A percentile compares a stretch with the other conserved stretches of the same genome.
These are phyloP conservation scores for Obba rivulosa DNA, from an alignment of 768 basidiomycete genomes.

Conservation along the genomic window DNA sequence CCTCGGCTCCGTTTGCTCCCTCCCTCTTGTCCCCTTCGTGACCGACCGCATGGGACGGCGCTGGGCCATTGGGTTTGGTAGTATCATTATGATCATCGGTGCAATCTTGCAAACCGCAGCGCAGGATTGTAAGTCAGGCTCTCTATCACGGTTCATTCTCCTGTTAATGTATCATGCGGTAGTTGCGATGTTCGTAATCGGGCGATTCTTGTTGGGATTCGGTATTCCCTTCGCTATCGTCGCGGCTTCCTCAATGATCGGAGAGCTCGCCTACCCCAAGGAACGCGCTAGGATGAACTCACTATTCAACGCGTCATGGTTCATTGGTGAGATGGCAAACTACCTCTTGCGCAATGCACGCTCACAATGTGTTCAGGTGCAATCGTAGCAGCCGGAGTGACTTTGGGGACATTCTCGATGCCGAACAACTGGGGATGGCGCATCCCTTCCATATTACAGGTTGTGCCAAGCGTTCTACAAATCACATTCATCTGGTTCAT, in stretches of 20 bases:
- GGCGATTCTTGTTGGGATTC: conserved; percentile 51
- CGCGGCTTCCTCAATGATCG: conserved; percentile 61
- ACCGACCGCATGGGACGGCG: conserved; percentile 49
- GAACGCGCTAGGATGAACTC: conserved; percentile 64
- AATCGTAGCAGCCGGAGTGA: conserved; percentile 54
- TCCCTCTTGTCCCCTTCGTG: conserved; percentile 48
- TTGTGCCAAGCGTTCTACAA: conserved; percentile 51
- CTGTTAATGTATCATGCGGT: too few relatives aligned
- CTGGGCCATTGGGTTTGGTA: conserved; percentile 46
- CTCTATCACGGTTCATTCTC: not conserved
- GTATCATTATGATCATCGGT: conserved; percentile 28
- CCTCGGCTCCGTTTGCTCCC: conserved; percentile 48
- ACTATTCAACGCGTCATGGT: conserved; percentile 60
- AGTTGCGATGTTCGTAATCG: conserved; percentile 57
- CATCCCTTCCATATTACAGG: conserved; percentile 60
- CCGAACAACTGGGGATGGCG: conserved; percentile 60
- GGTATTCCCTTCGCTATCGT: conserved; percentile 59
- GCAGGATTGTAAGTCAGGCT: conserved; percentile 32
- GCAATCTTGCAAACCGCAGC: conserved; percentile 21
- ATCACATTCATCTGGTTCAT: conserved; percentile 49
- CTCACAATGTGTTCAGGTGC: conserved; percentile 32
- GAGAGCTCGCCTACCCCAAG: conserved; percentile 65
- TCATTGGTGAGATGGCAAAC: conserved; percentile 35
- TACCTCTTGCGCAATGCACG: not conserved
- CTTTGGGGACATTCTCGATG: conserved; percentile 62